Base-by-base conservation (phyloP, 352 stramenopile genomes). In the Phytophthora citricola region DNA sequence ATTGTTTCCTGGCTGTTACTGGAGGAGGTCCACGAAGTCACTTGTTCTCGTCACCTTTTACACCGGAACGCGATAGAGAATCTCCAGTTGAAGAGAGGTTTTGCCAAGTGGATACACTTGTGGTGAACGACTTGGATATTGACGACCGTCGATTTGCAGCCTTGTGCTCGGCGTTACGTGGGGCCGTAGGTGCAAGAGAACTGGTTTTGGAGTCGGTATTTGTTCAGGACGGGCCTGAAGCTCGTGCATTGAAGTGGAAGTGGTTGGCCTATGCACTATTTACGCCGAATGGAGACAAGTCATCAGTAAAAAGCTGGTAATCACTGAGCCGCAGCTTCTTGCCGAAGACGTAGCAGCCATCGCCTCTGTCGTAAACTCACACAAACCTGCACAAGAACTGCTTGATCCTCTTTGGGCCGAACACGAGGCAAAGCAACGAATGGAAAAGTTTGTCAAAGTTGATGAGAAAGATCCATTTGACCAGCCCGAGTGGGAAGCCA, bases 401-500 rank as follows among this genome's bases (percentile, higher is more conserved):
- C 38, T 76, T 15, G 66, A 81, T 15, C 73, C 73, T 31, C 58
- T 78, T 10, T 81, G 69, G 65, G 65, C 69, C 7, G 41, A 60
- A 8, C 54, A 66, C 5, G 66, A 76, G 9, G 55, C 63, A 11
- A 63, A 67, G n/a, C 51, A 73, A 27, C 66, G 38, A n/a, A 12
- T 55, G 5, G 26, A 36, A 1, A 15, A 49, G 12, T 43, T 39
- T n/a, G 45, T 48, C n/a, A 58, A 72, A 14, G 20, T 26, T 38
- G n/a, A 20, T 15, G 47, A 46, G 48, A 63, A 56, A n/a, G 8
- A 56, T 14, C 10, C 17, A 34, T 39, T 32, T 14, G 27, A 63
- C 9, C 20, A 48, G 5, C 29, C 46, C 0, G 22, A 56, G 27
- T 63, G 45, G 52, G 12, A 44, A 50, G 24, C 22, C 46, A 49